Conservation (phyloP, 371 early-diverging fungal species). For the Apophysomyces trapeziformis region DNA sequence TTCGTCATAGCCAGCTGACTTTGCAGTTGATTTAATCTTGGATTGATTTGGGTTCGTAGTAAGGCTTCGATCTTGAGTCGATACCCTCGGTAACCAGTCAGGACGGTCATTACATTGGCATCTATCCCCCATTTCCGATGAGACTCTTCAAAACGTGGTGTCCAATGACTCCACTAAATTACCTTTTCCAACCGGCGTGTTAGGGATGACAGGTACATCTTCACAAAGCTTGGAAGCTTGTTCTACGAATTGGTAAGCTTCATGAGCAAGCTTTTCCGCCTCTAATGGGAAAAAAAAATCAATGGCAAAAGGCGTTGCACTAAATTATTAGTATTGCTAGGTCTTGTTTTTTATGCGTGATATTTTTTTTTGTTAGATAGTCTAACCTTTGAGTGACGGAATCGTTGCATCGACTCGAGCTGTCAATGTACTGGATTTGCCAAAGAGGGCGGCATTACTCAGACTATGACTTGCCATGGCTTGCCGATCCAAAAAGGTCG, state of each 20-base stretch:
- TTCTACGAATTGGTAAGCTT: conserved; percentile 26
- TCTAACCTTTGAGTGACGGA: conserved; percentile 17
- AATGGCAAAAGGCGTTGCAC: background rate
- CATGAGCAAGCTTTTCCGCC: conserved; percentile 31
- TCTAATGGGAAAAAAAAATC: conserved; percentile 16
- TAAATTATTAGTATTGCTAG: conserved; percentile 11
- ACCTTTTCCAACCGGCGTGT: conserved; percentile 18
- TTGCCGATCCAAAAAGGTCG: conserved; percentile 43
- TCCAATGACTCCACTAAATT: background rate
- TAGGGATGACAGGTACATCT: conserved; percentile 38
- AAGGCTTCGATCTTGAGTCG: conserved; percentile 45
- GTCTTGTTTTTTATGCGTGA: background rate
- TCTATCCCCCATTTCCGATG: background rate
- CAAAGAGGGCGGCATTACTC: conserved; percentile 20
- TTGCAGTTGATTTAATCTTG: conserved; percentile 37
- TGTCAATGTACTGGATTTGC: conserved; percentile 13
- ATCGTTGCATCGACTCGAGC: conserved; percentile 15
- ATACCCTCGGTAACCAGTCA: conserved; percentile 42
- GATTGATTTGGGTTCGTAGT: conserved; percentile 44
- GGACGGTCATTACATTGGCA: conserved; percentile 21
- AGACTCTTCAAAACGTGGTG: too few relatives aligned
- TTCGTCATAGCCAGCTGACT: conserved; percentile 33
- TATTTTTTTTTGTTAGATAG: background rate
- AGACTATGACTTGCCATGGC: conserved; percentile 32
- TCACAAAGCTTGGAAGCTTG: conserved; percentile 33